Percentiles rank a stretch among this genome's conserved stretches.
These are phyloP conservation scores for Acer saccharum DNA, from an alignment of 345 rosid genomes.

Conservation along the genomic window DNA sequence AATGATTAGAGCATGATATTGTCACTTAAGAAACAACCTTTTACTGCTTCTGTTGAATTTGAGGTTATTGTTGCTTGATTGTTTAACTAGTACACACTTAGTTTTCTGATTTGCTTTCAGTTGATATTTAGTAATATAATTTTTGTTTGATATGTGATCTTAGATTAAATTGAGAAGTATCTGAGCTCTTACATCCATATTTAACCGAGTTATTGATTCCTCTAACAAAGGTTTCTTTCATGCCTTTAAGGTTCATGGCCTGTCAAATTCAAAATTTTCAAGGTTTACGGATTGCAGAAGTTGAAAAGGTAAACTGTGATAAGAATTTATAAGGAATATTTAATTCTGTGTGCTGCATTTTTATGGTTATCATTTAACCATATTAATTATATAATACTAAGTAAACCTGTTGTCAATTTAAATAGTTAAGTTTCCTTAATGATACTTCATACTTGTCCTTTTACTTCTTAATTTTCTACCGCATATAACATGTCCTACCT, in stretches of 20 bases:
- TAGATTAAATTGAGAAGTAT: not conserved
- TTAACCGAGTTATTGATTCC: not conserved
- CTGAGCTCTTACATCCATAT: not conserved
- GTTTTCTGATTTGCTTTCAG: not conserved
- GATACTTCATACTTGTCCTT: not conserved
- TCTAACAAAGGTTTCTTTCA: constrained; percentile 18
- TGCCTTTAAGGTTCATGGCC: constrained; percentile 45
- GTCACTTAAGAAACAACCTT: not conserved
- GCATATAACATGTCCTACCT: not conserved
- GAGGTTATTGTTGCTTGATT: not conserved
- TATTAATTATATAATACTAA: not conserved
- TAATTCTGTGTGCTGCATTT: not conserved
- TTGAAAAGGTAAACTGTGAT: constrained; percentile 59
- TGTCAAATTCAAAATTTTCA: constrained; percentile 53
- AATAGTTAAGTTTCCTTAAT: not conserved
- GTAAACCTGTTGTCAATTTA: not conserved
- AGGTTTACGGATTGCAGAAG: constrained; percentile 45
- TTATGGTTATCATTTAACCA: not conserved
- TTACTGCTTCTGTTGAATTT: constrained; percentile 4
- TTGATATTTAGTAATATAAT: not conserved
- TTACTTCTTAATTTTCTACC: not conserved
- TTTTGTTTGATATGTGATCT: not conserved
- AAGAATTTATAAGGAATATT: not conserved
- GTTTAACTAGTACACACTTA: constrained; percentile 1
- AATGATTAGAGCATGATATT: not conserved